Evolutionary conservation across 306 rosid genomes (phyloP).

Genomic region (Luffa aegyptiaca): DNA sequence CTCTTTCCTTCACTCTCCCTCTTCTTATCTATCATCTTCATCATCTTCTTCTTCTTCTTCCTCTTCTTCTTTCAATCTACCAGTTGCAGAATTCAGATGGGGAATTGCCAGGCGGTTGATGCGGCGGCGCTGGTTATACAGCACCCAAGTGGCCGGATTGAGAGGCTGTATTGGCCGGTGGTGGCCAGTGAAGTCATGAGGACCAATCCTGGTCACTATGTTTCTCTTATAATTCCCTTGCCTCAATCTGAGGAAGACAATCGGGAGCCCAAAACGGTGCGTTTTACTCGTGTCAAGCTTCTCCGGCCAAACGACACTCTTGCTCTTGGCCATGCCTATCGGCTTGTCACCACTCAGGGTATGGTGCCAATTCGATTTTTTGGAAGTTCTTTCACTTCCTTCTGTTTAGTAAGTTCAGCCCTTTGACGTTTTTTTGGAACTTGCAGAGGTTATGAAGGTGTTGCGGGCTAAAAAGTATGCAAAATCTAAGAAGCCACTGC

Average conservation of each 20-base stretch:
- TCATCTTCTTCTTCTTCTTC: slow-evolving; percentile 12
- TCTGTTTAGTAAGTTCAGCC: not conserved
- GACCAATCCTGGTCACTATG: slow-evolving; percentile 82
- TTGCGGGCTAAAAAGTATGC: slow-evolving; percentile 74
- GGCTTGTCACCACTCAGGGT: slow-evolving; percentile 89
- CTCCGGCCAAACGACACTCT: slow-evolving; percentile 84
- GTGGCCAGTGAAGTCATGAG: slow-evolving; percentile 82
- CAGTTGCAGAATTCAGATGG: slow-evolving; percentile 30
- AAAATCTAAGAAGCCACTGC: slow-evolving; percentile 51
- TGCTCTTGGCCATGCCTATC: slow-evolving; percentile 91
- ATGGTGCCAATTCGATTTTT: not conserved
- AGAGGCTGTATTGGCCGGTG: slow-evolving; percentile 68
- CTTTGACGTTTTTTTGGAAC: not conserved
- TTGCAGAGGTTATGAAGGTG: slow-evolving; percentile 78
- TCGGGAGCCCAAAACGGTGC: slow-evolving; percentile 40
- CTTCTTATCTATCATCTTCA: slow-evolving; percentile 18
- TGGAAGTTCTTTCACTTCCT: not conserved
- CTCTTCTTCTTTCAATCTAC: not conserved
- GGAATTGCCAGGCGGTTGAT: slow-evolving; percentile 94
- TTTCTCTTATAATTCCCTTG: slow-evolving; percentile 84
- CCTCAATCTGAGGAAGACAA: slow-evolving; percentile 33
- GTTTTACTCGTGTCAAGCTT: slow-evolving; percentile 87
- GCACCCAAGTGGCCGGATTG: slow-evolving; percentile 84
- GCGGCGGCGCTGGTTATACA: slow-evolving; percentile 97
- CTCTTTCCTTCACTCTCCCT: slow-evolving; percentile 22